Evolutionary conservation across 176 grass and related monocot species (phyloP).

Genomic region (Pontederia crassipes): DNA sequence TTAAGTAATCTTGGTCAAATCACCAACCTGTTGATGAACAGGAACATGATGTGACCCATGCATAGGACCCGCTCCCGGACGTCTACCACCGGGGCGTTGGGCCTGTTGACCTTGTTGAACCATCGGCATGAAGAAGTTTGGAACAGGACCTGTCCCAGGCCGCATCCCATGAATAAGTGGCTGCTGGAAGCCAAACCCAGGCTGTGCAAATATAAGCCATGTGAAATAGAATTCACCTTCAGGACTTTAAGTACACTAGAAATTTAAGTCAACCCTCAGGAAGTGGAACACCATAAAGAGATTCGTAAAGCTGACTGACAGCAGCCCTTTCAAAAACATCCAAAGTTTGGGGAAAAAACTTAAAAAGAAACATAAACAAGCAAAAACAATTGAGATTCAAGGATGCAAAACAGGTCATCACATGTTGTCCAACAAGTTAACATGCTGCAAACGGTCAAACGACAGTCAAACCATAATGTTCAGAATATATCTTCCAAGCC

Average conservation of each 20-base stretch:
- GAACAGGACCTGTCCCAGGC: constrained; percentile 42
- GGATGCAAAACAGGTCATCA: too few relatives aligned
- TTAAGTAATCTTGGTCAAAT: neutral
- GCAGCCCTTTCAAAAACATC: too few relatives aligned
- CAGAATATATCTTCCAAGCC: too few relatives aligned
- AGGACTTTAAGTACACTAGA: neutral
- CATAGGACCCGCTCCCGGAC: constrained; percentile 26
- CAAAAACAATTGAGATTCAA: too few relatives aligned
- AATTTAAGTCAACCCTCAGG: neutral
- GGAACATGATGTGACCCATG: constrained; percentile 37
- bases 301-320: too few relatives aligned
- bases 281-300: too few relatives aligned
- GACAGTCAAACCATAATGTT: too few relatives aligned
- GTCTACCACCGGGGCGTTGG: constrained; percentile 53
- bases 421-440: too few relatives aligned
- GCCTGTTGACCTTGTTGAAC: constrained; percentile 72
- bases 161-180: constrained; percentile 81
- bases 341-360: too few relatives aligned
- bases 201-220: constrained; percentile 26
- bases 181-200: constrained; percentile 93
- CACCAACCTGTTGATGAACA: constrained; percentile 52
- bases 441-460: too few relatives aligned
- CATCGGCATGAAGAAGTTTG: constrained; percentile 76
- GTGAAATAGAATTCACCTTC: neutral
- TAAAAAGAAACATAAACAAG: too few relatives aligned